phyloP scores from a whole-genome alignment of 306 rosid species.

The Acacia crassicarpa region DNA sequence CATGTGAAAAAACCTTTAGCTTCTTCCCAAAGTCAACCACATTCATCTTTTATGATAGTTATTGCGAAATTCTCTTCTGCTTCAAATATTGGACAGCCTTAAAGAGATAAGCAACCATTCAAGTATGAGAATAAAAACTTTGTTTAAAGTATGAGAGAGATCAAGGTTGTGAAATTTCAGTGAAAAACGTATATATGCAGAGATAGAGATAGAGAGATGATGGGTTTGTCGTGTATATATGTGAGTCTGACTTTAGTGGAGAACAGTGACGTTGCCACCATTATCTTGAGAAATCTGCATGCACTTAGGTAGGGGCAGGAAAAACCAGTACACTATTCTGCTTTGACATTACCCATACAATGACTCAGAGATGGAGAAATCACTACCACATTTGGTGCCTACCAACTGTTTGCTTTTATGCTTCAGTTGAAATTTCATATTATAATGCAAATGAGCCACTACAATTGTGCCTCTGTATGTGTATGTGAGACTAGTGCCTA shows the following conservation, averaged over 20 bases:
- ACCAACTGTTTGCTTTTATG: slow-evolving; percentile 17
- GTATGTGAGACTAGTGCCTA: not conserved
- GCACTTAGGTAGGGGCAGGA: not conserved
- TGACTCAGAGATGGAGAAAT: slow-evolving; percentile 11
- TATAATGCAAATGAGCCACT: slow-evolving; percentile 7
- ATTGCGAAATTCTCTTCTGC: not conserved
- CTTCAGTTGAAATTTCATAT: not conserved
- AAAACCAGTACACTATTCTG: not conserved
- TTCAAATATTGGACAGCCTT: slow-evolving; percentile 19
- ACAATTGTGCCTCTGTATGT: not conserved
- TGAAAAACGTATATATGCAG: not conserved
- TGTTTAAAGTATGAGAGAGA: not conserved
- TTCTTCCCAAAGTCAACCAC: slow-evolving; percentile 25
- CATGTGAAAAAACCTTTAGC: not conserved
- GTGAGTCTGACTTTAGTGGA: slow-evolving; percentile 21
- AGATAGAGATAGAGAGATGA: not conserved
- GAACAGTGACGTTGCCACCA: slow-evolving; percentile 34
- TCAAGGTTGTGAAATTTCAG: not conserved
- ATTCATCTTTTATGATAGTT: not conserved
- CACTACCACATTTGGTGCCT: slow-evolving; percentile 46
- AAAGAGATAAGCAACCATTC: slow-evolving; percentile 10
- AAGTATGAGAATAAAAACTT: not conserved
- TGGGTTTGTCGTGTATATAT: not conserved
- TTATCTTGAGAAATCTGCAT: slow-evolving; percentile 4
- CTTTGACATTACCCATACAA: slow-evolving; percentile 3